phyloP scores from a whole-genome alignment of 805 yeast species.

The Yarrowia sp. region DNA sequence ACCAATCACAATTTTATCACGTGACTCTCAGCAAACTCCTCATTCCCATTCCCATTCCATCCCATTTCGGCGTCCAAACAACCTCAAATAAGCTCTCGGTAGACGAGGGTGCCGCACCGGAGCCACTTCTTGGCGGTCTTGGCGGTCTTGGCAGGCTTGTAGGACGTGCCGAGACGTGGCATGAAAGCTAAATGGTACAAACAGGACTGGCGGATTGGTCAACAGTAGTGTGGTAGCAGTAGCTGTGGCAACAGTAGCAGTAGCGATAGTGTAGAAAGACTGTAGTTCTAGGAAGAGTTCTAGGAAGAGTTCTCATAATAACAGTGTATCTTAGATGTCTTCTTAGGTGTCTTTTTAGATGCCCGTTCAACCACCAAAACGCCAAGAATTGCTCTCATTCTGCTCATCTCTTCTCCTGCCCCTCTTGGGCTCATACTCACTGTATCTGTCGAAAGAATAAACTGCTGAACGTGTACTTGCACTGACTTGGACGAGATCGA shows the following conservation, averaged over 20 bases:
- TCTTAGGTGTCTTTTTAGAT: no score
- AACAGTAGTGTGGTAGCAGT: no score
- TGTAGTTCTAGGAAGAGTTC: no score
- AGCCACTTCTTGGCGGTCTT: slow-evolving; percentile 32
- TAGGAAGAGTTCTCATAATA: no score
- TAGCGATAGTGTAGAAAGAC: no score
- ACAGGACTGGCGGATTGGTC: no score
- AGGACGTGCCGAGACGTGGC: neutral
- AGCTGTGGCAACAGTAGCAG: neutral
- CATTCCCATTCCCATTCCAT: neutral
- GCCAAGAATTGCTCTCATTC: slow-evolving; percentile 18
- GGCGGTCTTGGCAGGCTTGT: slow-evolving; percentile 8
- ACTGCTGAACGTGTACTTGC: no score
- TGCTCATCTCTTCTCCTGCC: neutral
- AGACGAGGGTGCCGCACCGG: neutral
- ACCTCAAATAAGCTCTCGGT: slow-evolving; percentile 17
- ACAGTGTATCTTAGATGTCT: no score
- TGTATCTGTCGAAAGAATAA: slow-evolving; percentile 25
- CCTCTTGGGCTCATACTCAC: slow-evolving; percentile 1
- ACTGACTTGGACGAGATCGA: no score
- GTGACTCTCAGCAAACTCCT: neutral
- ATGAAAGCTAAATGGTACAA: neutral
- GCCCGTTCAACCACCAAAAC: no score
- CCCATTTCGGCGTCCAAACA: neutral
- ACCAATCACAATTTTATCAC: neutral